Evolutionary conservation across 306 rosid genomes (phyloP).

Genomic region (Vachellia collinsii): DNA sequence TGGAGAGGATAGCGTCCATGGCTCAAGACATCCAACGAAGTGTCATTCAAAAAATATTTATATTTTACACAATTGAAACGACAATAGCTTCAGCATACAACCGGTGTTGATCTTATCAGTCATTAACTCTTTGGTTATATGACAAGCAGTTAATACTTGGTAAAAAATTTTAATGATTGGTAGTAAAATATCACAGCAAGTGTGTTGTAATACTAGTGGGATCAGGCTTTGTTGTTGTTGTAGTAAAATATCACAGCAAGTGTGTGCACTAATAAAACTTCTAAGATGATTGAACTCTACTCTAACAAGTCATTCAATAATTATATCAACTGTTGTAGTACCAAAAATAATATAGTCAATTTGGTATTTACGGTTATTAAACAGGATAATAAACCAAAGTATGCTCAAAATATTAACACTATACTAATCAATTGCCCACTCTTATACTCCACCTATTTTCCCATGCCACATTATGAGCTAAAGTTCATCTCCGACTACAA

Average conservation of each 20-base stretch:
- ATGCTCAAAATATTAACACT: not conserved
- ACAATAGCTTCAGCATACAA: conserved; percentile 6
- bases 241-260: not conserved
- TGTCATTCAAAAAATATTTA: conserved; percentile 8
- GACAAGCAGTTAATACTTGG: conserved; percentile 16
- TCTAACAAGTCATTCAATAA: not conserved
- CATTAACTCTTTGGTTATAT: not conserved
- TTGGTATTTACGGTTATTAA: not conserved
- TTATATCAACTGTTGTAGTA: not conserved
- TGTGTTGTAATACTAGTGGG: not conserved
- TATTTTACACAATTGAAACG: conserved; percentile 19
- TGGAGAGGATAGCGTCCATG: not conserved
- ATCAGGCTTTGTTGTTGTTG: too few species aligned
- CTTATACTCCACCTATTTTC: not conserved
- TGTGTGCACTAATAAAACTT: not conserved
- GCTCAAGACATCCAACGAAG: conserved; percentile 9
- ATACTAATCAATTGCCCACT: not conserved
- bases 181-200: not conserved
- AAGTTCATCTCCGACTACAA: conserved; percentile 2
- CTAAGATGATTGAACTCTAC: not conserved
- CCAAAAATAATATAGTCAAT: conserved; percentile 1
- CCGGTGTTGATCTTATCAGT: conserved; percentile 14
- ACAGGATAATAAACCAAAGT: not conserved
- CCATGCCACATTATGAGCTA: not conserved
- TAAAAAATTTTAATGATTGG: not conserved